Conservation (phyloP, 2,329 filamentous ascomycete genomes). For the Alternaria brassicicola region DNA sequence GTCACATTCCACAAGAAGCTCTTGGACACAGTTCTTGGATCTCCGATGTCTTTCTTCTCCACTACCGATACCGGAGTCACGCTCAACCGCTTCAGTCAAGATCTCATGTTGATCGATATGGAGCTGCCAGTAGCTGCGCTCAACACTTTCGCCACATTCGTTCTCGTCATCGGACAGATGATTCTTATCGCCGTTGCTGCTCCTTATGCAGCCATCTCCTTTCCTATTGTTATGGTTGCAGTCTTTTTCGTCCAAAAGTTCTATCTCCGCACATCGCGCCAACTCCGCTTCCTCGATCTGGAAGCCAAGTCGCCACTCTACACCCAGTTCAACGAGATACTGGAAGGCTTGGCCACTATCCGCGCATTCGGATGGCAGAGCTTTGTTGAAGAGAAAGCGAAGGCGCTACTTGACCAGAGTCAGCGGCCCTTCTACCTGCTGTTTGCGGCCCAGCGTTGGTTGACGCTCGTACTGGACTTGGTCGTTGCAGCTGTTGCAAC, state of each 20-base stretch:
- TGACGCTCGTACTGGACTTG: slow-evolving; percentile 50
- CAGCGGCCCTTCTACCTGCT: slow-evolving; percentile 56
- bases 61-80: slow-evolving; percentile 54
- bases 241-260: slow-evolving; percentile 54
- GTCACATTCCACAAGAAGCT: slow-evolving; percentile 57
- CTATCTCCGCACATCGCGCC: slow-evolving; percentile 57
- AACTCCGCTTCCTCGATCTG: slow-evolving; percentile 60
- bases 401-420: slow-evolving; percentile 47
- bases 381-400: slow-evolving; percentile 47
- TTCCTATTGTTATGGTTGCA: slow-evolving; percentile 47
- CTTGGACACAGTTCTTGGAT: slow-evolving; percentile 56
- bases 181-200: slow-evolving; percentile 50
- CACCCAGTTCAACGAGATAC: slow-evolving; percentile 59
- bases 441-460: slow-evolving; percentile 55
- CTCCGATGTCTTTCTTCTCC: slow-evolving; percentile 53
- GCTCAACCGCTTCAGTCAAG: slow-evolving; percentile 57
- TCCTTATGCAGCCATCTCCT: slow-evolving; percentile 48
- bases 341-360: slow-evolving; percentile 57
- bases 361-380: slow-evolving; percentile 59
- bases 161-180: slow-evolving; percentile 44
- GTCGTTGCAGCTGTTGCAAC: slow-evolving; percentile 50
- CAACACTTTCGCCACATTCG: slow-evolving; percentile 44
- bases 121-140: slow-evolving; percentile 48
- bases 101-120: slow-evolving; percentile 55
- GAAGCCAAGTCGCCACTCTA: slow-evolving; percentile 59